phyloP scores from a whole-genome alignment of 164 flowering plant species.

The Sedum album region DNA sequence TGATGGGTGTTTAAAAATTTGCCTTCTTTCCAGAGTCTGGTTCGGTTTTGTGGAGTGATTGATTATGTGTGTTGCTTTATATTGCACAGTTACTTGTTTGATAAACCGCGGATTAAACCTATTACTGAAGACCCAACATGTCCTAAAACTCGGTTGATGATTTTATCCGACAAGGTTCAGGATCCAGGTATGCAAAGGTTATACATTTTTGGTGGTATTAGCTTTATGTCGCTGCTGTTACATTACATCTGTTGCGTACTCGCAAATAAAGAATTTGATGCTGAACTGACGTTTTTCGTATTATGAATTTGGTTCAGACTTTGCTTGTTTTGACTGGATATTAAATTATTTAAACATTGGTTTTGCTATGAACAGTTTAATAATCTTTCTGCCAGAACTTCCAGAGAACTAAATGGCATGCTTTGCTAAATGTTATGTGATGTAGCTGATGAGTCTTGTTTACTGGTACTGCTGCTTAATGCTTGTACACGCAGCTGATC shows the following conservation, averaged over 20 bases:
- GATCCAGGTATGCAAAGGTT: constrained; percentile 41
- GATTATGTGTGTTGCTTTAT: too few species aligned
- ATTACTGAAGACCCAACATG: constrained; percentile 77
- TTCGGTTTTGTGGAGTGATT: not conserved
- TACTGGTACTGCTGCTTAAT: not conserved
- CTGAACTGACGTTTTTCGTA: not conserved
- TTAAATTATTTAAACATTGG: not conserved
- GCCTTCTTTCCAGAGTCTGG: not conserved
- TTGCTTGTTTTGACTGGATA: not conserved
- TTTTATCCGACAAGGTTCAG: constrained; percentile 69
- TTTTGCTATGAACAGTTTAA: not conserved
- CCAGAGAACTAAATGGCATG: not conserved
- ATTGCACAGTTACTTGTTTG: constrained; percentile 56
- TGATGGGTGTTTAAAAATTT: not conserved
- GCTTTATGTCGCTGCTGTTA: too few species aligned
- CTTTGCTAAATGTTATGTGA: not conserved
- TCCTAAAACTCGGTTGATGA: constrained; percentile 55
- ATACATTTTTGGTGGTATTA: not conserved
- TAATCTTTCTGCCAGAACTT: not conserved
- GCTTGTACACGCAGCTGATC: constrained; percentile 34
- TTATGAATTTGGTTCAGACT: not conserved
- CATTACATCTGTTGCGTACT: not conserved
- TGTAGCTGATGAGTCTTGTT: not conserved
- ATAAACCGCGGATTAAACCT: constrained; percentile 79
- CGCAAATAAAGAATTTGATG: too few species aligned